Percentiles rank a stretch among this genome's conserved stretches.
Conservation (phyloP, 2,329 filamentous ascomycete genomes). For the Penicillium verrucosum region DNA sequence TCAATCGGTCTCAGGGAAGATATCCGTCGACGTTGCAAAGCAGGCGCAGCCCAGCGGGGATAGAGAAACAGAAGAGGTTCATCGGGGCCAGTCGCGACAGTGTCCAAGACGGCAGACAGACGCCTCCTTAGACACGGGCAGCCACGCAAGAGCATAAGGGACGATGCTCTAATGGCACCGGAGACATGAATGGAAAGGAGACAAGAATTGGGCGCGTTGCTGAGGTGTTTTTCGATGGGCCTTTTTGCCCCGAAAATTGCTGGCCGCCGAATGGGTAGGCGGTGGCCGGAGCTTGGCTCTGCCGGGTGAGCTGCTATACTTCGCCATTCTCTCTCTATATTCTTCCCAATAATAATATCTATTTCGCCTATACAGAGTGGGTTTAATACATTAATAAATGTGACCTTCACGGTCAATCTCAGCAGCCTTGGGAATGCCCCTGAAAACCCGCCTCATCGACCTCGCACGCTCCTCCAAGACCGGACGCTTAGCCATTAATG, state of each 20-base stretch:
- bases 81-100: constrained; percentile 36
- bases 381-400: constrained; percentile 29
- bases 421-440: constrained; percentile 58
- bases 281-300: constrained; percentile 16
- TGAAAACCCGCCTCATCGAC: constrained; percentile 47
- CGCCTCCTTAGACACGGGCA: constrained; percentile 41
- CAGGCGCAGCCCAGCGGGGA: constrained; percentile 39
- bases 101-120: constrained; percentile 36
- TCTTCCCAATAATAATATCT: background rate
- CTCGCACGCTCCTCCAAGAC: constrained; percentile 19
- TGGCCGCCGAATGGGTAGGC: constrained; percentile 23
- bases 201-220: constrained; percentile 1
- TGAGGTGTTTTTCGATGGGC: constrained; percentile 9
- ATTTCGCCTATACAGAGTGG: background rate
- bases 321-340: background rate
- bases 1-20: constrained; percentile 15
- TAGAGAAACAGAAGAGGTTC: constrained; percentile 48
- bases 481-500: constrained; percentile 24
- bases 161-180: constrained; percentile 13
- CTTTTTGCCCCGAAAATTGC: constrained; percentile 22
- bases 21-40: constrained; percentile 21
- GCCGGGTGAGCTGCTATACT: constrained; percentile 2
- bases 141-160: constrained; percentile 45
- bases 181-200: constrained; percentile 15
- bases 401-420: constrained; percentile 40